Evolutionary conservation across 1,284 basidiomycete genomes (phyloP), one percentile per base, ranked within the genome.

Genomic region (Grifola frondosa): DNA sequence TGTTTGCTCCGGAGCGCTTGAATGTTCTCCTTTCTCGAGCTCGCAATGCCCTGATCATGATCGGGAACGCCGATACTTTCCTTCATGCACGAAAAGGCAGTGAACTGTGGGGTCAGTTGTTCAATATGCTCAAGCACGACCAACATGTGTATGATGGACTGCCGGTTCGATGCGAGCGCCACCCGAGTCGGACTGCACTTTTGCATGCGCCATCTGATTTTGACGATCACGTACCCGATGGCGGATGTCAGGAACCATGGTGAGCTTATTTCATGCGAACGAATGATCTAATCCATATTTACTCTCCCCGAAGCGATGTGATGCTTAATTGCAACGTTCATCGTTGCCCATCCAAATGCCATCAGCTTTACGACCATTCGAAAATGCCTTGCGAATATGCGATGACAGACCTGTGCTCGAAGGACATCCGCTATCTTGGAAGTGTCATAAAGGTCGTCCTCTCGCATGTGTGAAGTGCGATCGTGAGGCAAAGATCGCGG

Each of bases 11-110:
- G 0, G 80, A 85, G 56, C 75, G 83, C 20, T 59, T 85, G n/a
- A 85, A 81, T 37, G 82, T 85, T 7, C 66, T 85, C 1, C 67
- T 85, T 12, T 84, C 82, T 0, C 74, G 82, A 13, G 80, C 82
- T 10, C 72, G 82, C 4, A 64, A 83, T 50, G 78, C 71, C 0
- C 57, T 83, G 5, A 77, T 85, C 46, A 71, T 85, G 59, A 72
- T 85, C 22, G 83, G 83, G 5, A 84, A 85, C 50, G 61, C 71
- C 1, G 56, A 74, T 2, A 85, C 82, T 0, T 84, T 84, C 60
- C 59, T 62, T 26, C 64, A 70, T 4, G 68, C 81, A 5, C 70
- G 69, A 16, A 80, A 71, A 47, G 82, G 80, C 2, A 64, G 62
- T 6, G 65, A 66, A 1, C 43, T 80, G 0, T 85, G 82, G 81